Evolutionary conservation across 2,329 filamentous ascomycete species (phyloP), one percentile per base, ranked within the genome.

Genomic region (Penicillium sp.): DNA sequence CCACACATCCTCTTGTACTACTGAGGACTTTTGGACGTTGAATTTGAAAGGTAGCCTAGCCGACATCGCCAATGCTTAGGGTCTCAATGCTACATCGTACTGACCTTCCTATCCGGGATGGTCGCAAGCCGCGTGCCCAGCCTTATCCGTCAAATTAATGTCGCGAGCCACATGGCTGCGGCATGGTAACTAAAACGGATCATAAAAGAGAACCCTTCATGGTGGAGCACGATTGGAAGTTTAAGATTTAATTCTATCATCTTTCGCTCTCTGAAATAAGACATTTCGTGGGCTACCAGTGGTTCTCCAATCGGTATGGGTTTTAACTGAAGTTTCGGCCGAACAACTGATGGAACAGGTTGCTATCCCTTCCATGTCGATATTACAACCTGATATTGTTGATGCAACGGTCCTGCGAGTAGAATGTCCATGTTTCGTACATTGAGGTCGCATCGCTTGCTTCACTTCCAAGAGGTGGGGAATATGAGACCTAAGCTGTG

Each of bases 61-160:
- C n/a, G 24, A n/a, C 15, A 28, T 47, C 26, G 24, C 15, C 15
- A 30, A 49, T 30, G 17, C 15, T 30, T 35, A 10, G 10, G 33
- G 10, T 22, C n/a, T 33, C 33, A 24, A 35, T 30, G 22, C 40
- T 35, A 10, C 28, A 15, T 37, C 8, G 6, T 47, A n/a, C 17
- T 38, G 55, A 57, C 55, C 55, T 57, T 57, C 55, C 55, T 57
- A 49, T 57, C 55, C 15, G 42, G 42, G 44, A 38, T 38, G 9
- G 54, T 26, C 15, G n/a, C 26, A 17, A 30, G 22, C 30, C 44
- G 42, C 22, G 28, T 35, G n/a, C 28, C 49, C 42, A n/a, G 30
- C 44, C 54, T 49, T 5, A 44, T 45, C 24, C n/a, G 10, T 15
- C 15, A 22, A 17, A 12, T 45, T 6, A 45, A 45, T 24, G 37